Conservation (phyloP, 1,139 yeast species). For the Petasospora rhodanensis region DNA sequence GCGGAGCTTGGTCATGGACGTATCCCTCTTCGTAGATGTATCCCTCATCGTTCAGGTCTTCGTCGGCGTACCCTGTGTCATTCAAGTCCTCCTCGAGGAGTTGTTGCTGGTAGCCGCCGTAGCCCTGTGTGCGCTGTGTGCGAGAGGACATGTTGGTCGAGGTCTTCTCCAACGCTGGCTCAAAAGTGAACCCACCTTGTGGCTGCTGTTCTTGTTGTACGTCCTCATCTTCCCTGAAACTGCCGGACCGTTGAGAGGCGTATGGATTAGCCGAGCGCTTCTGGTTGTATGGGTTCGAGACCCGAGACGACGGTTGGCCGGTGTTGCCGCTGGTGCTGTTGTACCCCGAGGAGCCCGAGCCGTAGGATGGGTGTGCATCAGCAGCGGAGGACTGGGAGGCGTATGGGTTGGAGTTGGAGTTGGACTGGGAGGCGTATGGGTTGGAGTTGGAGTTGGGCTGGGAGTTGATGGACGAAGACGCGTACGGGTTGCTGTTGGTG, state of each 20-base stretch:
- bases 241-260: constrained; percentile 5
- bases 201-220: constrained; percentile 2
- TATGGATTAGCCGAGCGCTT: constrained; percentile 6
- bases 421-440: constrained; percentile 4
- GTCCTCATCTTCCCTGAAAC: too few species aligned
- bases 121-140: constrained; percentile 5
- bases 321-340: too few species aligned
- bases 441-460: too few species aligned
- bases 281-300: constrained; percentile 6
- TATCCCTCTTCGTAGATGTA: constrained; percentile 11
- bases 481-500: constrained; percentile 5
- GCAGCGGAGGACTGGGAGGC: too few species aligned
- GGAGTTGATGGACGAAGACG: constrained; percentile 4
- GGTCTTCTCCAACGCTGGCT: constrained; percentile 8
- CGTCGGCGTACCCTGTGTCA: constrained; percentile 18
- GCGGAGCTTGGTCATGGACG: constrained; percentile 7
- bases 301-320: constrained; percentile 1
- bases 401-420: constrained; percentile 5
- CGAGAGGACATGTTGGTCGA: constrained; percentile 7
- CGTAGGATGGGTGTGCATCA: constrained; percentile 3
- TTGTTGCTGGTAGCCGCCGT: constrained; percentile 7
- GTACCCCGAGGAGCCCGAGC: too few species aligned
- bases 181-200: constrained; percentile 9
- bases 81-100: constrained; percentile 16
- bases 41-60: constrained; percentile 19